Conservation (phyloP, 768 basidiomycete species). For the Boletus sp. region DNA sequence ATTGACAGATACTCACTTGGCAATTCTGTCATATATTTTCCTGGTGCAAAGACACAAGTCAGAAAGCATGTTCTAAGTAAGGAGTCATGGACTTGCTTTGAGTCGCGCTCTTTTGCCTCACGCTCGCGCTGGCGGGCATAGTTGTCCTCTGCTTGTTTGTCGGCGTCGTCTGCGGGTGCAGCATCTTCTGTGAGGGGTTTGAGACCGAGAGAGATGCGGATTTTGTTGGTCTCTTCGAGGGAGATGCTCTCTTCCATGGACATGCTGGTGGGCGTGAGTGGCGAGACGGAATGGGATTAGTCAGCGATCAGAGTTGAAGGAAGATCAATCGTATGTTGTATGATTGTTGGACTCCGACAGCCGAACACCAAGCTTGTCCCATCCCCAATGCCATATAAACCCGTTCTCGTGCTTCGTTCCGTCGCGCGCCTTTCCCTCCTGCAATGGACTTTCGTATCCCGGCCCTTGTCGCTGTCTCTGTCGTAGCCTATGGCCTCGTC, state of each 20-base stretch:
- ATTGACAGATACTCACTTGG: conserved; percentile 73
- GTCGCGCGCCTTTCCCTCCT: neutral
- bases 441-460: conserved; percentile 14
- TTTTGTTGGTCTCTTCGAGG: conserved; percentile 94
- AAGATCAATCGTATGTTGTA: neutral
- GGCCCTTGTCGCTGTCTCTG: conserved; percentile 7
- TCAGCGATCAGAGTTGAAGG: neutral
- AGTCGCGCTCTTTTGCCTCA: conserved; percentile 67
- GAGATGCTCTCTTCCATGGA: conserved; percentile 87
- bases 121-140: conserved; percentile 70
- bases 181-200: conserved; percentile 88
- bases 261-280: conserved; percentile 36
- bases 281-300: conserved; percentile 3
- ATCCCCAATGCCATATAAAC: neutral
- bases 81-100: conserved; percentile 59
- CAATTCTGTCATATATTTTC: conserved; percentile 70
- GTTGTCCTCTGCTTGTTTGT: conserved; percentile 85
- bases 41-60: conserved; percentile 39
- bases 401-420: neutral
- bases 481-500: conserved; percentile 5
- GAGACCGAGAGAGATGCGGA: conserved; percentile 90
- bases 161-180: conserved; percentile 66
- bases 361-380: neutral
- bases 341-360: conserved; percentile 1
- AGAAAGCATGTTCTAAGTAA: conserved; percentile 15